phyloP scores from a whole-genome alignment of 2,329 filamentous ascomycete species.

The Ophiostoma fasciatum region DNA sequence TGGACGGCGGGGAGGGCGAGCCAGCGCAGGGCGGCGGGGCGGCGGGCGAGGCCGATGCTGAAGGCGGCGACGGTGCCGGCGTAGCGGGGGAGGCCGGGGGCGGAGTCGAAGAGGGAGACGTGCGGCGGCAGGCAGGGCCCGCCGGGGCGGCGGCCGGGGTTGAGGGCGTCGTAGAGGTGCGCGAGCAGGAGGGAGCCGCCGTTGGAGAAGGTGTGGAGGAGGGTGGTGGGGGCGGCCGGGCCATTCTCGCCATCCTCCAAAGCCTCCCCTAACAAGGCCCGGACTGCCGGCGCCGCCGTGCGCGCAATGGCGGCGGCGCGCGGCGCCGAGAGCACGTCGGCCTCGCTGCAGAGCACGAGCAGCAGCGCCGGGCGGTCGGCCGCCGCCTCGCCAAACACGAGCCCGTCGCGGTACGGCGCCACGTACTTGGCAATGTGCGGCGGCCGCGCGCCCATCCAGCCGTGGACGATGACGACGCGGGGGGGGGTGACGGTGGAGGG shows the following conservation, averaged over 20 bases:
- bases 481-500: slow-evolving; percentile 17
- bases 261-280: too few species aligned
- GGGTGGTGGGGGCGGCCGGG: slow-evolving; percentile 18
- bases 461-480: slow-evolving; percentile 30
- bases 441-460: slow-evolving; percentile 37
- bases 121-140: slow-evolving; percentile 25
- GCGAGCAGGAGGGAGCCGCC: slow-evolving; percentile 30
- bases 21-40: slow-evolving; percentile 12
- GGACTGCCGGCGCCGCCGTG: slow-evolving; percentile 26
- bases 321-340: slow-evolving; percentile 21
- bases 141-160: neutral
- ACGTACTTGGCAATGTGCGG: slow-evolving; percentile 37
- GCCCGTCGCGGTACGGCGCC: slow-evolving; percentile 23
- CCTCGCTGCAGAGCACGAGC: slow-evolving; percentile 27
- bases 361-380: slow-evolving; percentile 33
- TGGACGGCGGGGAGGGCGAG: slow-evolving; percentile 12
- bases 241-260: slow-evolving; percentile 10
- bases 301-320: slow-evolving; percentile 20
- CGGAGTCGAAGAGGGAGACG: slow-evolving; percentile 31
- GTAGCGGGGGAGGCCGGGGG: slow-evolving; percentile 30
- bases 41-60: neutral
- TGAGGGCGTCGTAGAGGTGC: slow-evolving; percentile 20
- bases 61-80: slow-evolving; percentile 7
- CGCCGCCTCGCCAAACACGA: slow-evolving; percentile 6
- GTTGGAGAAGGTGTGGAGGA: slow-evolving; percentile 38